Conservation (phyloP, 441 rosid genomes). For the Adansonia madagascariensis region DNA sequence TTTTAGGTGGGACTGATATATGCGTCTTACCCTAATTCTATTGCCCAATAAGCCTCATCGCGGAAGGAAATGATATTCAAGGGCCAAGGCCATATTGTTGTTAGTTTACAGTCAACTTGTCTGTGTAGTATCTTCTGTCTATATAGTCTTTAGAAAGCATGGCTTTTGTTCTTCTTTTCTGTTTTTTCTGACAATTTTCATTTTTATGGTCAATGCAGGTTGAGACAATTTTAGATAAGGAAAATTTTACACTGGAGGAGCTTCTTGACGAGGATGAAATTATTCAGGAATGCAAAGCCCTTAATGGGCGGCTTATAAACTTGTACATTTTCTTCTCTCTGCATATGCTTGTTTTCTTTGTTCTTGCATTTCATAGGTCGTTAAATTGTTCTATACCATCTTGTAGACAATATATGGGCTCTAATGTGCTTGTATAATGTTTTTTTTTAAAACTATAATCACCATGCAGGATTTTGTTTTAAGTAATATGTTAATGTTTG, state of each 20-base stretch:
- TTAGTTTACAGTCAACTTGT: slow-evolving; percentile 6
- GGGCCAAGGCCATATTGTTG: neutral
- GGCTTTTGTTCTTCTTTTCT: neutral
- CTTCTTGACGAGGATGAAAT: slow-evolving; percentile 97
- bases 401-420: neutral
- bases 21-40: neutral
- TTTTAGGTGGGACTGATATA: neutral
- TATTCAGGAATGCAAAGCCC: slow-evolving; percentile 96
- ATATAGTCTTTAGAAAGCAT: neutral
- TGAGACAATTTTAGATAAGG: slow-evolving; percentile 92
- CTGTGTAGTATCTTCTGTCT: neutral
- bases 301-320: slow-evolving; percentile 84
- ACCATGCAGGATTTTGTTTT: neutral
- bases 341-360: slow-evolving; percentile 8
- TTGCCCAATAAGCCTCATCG: neutral
- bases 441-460: neutral
- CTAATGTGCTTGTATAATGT: neutral
- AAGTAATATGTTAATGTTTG: neutral
- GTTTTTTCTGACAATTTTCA: slow-evolving; percentile 5
- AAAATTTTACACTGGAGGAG: slow-evolving; percentile 80
- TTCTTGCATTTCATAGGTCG: slow-evolving; percentile 1
- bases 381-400: neutral
- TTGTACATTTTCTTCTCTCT: slow-evolving; percentile 54
- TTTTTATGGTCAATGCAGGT: slow-evolving; percentile 51
- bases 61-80: neutral